phyloP scores from a whole-genome alignment of 768 basidiomycete genomes.

The Tephrocybe sp. region DNA sequence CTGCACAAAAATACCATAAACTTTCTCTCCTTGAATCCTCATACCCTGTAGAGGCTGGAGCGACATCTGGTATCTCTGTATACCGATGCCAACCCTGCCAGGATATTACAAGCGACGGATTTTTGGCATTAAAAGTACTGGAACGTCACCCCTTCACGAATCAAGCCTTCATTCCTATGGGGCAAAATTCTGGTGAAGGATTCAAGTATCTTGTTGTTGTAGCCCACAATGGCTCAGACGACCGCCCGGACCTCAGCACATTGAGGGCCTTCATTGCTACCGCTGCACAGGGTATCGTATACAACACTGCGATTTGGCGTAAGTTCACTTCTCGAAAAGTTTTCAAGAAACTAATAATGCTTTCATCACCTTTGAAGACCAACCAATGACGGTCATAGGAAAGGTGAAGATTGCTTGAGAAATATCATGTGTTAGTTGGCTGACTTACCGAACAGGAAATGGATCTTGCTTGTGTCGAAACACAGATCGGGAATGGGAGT shows the following conservation, averaged over 20 bases:
- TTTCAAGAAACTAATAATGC: constrained; percentile 1
- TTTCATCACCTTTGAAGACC: constrained; percentile 53
- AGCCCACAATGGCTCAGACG: constrained; percentile 74
- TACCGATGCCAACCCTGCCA: constrained; percentile 70
- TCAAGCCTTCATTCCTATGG: constrained; percentile 96
- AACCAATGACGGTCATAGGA: constrained; percentile 85
- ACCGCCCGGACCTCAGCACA: constrained; percentile 73
- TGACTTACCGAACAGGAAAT: constrained; percentile 45
- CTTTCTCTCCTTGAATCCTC: constrained; percentile 67
- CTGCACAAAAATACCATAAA: constrained; percentile 92
- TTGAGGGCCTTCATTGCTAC: constrained; percentile 82
- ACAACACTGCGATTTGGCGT: constrained; percentile 89
- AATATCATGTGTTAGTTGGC: neutral
- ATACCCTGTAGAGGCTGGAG: constrained; percentile 59
- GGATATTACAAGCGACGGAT: constrained; percentile 46
- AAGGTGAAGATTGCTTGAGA: constrained; percentile 44
- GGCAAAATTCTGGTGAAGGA: constrained; percentile 50
- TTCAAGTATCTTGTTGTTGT: constrained; percentile 82
- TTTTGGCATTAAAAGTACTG: constrained; percentile 65
- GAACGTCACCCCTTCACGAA: constrained; percentile 90
- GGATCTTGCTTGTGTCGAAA: constrained; percentile 89
- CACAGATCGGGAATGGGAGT: constrained; percentile 84
- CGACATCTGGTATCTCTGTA: constrained; percentile 73
- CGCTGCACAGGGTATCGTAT: constrained; percentile 82
- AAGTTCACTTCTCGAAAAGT: constrained; percentile 41